phyloP scores from a whole-genome alignment of 352 stramenopile species.

The Phytophthora multivora region DNA sequence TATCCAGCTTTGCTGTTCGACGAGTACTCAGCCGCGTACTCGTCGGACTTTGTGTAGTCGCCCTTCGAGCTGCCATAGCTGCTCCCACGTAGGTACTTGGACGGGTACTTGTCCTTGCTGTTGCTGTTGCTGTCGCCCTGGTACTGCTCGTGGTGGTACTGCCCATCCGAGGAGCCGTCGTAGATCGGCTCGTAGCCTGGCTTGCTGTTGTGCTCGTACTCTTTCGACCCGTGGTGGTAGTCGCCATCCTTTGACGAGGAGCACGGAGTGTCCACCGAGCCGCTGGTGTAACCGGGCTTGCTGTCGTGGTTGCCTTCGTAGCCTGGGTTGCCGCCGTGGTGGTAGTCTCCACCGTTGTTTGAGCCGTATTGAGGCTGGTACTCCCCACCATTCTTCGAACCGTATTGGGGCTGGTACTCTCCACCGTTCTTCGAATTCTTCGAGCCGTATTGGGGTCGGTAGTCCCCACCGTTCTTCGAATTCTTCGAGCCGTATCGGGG shows the following conservation, averaged over 20 bases:
- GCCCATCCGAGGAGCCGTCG: neutral
- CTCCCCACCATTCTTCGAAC: too few relatives aligned
- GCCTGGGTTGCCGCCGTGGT: neutral
- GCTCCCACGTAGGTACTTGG: conserved; percentile 25
- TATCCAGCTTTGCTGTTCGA: conserved; percentile 6
- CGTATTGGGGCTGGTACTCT: neutral
- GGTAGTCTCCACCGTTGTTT: neutral
- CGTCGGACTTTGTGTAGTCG: neutral
- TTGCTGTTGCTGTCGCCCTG: conserved; percentile 1
- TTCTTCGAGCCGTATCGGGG: neutral
- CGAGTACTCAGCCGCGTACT: conserved; percentile 6
- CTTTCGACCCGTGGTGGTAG: neutral
- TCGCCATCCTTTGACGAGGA: conserved; percentile 5
- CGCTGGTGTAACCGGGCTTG: neutral
- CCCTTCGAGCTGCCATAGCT: conserved; percentile 6
- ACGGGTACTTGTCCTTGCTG: conserved; percentile 19
- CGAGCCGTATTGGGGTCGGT: neutral
- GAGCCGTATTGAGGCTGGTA: neutral
- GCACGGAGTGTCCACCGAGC: conserved; percentile 4
- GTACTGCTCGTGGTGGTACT: conserved; percentile 4
- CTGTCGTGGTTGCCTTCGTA: conserved; percentile 3
- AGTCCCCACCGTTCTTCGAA: neutral
- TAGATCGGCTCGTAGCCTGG: neutral
- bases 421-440: too few relatives aligned
- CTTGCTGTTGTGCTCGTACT: neutral